Conservation (phyloP, 2,329 filamentous ascomycete species). For the Dryadomyces sulphureus region DNA sequence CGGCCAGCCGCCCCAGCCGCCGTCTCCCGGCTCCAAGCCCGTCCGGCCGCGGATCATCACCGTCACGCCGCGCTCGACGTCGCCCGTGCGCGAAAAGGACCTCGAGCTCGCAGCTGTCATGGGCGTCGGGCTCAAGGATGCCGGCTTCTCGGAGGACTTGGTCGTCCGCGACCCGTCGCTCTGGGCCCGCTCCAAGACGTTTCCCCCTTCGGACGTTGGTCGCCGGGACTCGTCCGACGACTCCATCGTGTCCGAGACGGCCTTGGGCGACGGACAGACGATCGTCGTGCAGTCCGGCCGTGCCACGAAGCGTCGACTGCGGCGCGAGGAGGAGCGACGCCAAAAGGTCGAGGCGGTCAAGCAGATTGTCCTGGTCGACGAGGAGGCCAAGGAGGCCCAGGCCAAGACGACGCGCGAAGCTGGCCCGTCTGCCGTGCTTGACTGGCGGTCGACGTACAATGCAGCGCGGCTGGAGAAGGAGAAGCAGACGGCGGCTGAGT, state of each 20-base stretch:
- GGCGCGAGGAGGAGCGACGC: not conserved
- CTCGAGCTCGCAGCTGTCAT: conserved; percentile 55
- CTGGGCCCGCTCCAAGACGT: conserved; percentile 41
- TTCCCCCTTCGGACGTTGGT: conserved; percentile 34
- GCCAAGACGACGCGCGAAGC: not conserved
- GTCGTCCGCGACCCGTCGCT: conserved; percentile 53
- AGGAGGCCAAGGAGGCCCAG: not conserved
- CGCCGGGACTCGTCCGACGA: conserved; percentile 27
- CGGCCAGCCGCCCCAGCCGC: conserved; percentile 9
- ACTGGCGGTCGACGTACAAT: not conserved
- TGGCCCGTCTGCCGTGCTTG: not conserved
- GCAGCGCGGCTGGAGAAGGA: not conserved
- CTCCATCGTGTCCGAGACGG: conserved; percentile 11
- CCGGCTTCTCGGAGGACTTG: conserved; percentile 56
- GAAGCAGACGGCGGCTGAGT: not conserved
- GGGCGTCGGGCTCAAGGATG: conserved; percentile 52
- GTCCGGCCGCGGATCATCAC: not conserved
- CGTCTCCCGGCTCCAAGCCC: not conserved
- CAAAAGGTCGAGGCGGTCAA: not conserved
- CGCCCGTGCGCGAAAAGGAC: conserved; percentile 26
- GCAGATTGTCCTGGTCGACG: not conserved
- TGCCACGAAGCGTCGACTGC: conserved; percentile 3
- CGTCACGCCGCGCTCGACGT: not conserved
- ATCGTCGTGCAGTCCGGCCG: conserved; percentile 3
- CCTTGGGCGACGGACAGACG: conserved; percentile 7